Evolutionary conservation across 176 grass and related monocot species (phyloP).

Genomic region (Dendrocalamus sinicus): DNA sequence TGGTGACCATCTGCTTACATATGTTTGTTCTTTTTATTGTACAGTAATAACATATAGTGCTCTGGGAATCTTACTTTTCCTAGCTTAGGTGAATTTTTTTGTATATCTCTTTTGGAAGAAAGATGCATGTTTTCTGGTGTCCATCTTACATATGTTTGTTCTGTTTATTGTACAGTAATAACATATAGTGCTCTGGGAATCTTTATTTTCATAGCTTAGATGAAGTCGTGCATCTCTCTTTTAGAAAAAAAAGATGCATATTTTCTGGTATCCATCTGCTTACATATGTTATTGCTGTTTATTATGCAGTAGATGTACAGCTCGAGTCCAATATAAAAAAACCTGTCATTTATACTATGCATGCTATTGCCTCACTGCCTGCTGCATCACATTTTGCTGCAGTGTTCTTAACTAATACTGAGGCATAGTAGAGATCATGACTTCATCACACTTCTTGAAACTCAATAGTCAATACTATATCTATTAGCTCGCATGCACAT

Average conservation of each 20-base stretch:
- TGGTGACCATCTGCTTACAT: neutral
- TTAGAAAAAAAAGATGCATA: too few species aligned
- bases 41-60: too few species aligned
- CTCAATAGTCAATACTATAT: neutral
- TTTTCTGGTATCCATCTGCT: neutral
- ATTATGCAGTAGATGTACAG: neutral
- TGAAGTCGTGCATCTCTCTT: too few species aligned
- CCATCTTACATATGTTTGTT: neutral
- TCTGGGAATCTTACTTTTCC: too few species aligned
- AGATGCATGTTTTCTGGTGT: too few species aligned
- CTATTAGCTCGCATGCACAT: neutral
- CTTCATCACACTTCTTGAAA: neutral
- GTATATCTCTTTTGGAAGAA: too few species aligned
- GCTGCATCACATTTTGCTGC: neutral
- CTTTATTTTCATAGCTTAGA: too few species aligned
- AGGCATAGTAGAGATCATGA: neutral
- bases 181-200: neutral
- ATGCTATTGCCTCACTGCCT: neutral
- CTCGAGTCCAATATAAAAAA: too few species aligned
- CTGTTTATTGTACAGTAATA: neutral
- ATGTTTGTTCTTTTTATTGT: neutral
- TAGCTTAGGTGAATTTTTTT: too few species aligned
- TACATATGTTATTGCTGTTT: neutral
- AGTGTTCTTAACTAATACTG: neutral
- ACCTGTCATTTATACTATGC: neutral